Conservation (phyloP, 805 yeast genomes). For the Vanderwaltozyma polyspora region DNA sequence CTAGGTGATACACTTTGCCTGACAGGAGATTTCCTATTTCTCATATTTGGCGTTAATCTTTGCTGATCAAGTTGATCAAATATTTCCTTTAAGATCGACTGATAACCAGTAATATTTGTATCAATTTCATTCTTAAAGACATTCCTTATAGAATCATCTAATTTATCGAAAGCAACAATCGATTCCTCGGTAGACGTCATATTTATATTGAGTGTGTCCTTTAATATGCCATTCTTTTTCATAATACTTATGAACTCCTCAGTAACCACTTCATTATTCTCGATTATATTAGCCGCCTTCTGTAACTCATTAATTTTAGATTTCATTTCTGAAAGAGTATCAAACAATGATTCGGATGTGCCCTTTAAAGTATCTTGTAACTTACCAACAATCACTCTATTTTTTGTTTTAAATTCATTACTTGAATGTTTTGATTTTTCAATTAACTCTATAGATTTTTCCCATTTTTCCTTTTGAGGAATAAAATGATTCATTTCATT, state of each 20-base stretch:
- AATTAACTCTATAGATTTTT: constrained; percentile 21
- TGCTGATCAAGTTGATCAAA: constrained; percentile 3
- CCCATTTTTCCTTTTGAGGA: constrained; percentile 24
- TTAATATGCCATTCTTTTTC: constrained; percentile 9
- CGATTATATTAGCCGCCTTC: background rate
- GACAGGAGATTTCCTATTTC: constrained; percentile 2
- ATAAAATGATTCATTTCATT: constrained; percentile 21
- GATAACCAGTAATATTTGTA: constrained; percentile 1
- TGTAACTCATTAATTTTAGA: background rate
- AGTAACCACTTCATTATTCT: constrained; percentile 8
- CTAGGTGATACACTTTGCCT: constrained; percentile 2
- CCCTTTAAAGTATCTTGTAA: background rate
- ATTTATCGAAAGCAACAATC: constrained; percentile 4
- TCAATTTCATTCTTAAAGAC: constrained; percentile 5
- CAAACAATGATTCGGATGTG: background rate
- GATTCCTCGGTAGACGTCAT: constrained; percentile 4
- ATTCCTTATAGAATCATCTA: constrained; percentile 6
- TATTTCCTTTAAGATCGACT: constrained; percentile 1
- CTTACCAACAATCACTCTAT: too few species aligned
- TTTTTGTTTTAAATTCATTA: constrained; percentile 10
- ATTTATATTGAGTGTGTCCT: constrained; percentile 5
- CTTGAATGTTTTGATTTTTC: constrained; percentile 22
- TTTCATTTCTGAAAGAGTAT: background rate
- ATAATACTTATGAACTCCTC: constrained; percentile 12
- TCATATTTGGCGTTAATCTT: constrained; percentile 1